Evolutionary conservation across 2,329 filamentous ascomycete genomes (phyloP).

Genomic region (Sporothrix globosa): DNA sequence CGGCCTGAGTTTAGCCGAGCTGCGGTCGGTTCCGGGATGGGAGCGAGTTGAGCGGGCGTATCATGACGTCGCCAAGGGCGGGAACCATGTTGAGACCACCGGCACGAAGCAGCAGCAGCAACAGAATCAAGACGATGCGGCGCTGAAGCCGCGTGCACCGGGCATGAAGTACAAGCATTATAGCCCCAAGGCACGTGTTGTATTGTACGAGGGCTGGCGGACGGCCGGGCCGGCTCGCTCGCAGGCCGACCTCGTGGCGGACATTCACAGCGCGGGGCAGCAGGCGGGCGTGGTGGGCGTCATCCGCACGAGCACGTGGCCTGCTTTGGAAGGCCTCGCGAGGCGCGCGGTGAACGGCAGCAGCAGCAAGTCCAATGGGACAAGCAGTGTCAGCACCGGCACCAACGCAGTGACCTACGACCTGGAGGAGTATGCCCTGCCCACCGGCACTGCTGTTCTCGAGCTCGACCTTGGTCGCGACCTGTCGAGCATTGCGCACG

Average conservation of each 20-base stretch:
- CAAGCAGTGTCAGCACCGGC: constrained; percentile 38
- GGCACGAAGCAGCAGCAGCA: neutral
- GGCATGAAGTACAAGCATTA: constrained; percentile 99
- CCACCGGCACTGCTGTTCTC: constrained; percentile 49
- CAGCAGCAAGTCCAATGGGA: constrained; percentile 5
- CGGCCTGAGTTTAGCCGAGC: constrained; percentile 79
- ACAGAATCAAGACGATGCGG: constrained; percentile 27
- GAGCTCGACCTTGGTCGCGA: constrained; percentile 75
- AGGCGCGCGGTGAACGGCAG: constrained; percentile 40
- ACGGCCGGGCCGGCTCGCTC: constrained; percentile 44
- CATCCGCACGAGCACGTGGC: constrained; percentile 61
- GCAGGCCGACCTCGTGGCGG: constrained; percentile 42
- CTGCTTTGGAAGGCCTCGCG: constrained; percentile 47
- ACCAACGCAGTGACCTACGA: constrained; percentile 40
- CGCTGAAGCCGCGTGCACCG: constrained; percentile 72
- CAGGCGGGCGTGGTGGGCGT: constrained; percentile 49
- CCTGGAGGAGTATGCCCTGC: constrained; percentile 49
- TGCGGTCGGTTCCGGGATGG: constrained; percentile 78
- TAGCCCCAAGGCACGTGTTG: constrained; percentile 82
- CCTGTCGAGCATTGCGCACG: constrained; percentile 76
- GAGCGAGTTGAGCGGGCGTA: constrained; percentile 76
- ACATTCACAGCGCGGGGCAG: constrained; percentile 34
- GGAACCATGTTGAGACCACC: constrained; percentile 47
- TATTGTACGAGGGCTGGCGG: constrained; percentile 71
- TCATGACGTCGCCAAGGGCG: constrained; percentile 71